These are phyloP conservation scores for Gaertneriomyces sp. DNA, from an alignment of 192 early-diverging fungal genomes.

Conservation along the genomic window DNA sequence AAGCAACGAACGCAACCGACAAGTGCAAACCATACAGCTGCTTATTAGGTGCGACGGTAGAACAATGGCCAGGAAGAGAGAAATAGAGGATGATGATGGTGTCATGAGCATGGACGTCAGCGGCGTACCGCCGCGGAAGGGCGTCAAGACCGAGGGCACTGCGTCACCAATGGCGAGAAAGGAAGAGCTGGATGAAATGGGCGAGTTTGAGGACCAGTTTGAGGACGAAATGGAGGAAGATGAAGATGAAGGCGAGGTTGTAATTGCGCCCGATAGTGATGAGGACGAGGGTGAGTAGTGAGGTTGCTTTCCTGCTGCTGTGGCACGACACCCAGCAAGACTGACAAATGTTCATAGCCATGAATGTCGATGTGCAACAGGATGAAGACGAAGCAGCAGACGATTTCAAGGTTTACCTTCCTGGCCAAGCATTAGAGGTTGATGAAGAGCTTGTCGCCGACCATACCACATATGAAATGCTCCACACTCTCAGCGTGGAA, in stretches of 20 bases:
- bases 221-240: conserved; percentile 82
- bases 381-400: conserved; percentile 58
- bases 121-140: conserved; percentile 21
- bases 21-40: too few relatives aligned
- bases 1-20: too few relatives aligned
- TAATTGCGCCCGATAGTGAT: conserved; percentile 50
- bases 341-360: conserved; percentile 6
- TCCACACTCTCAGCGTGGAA: conserved; percentile 85
- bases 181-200: conserved; percentile 63
- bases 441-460: conserved; percentile 93
- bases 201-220: conserved; percentile 89
- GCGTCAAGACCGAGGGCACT: conserved; percentile 7
- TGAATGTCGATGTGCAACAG: conserved; percentile 51
- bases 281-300: conserved; percentile 52
- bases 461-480: conserved; percentile 93
- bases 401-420: conserved; percentile 76
- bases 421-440: conserved; percentile 79
- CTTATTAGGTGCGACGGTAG: too few relatives aligned
- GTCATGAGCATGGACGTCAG: not conserved
- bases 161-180: not conserved
- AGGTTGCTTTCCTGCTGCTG: not conserved
- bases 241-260: conserved; percentile 57
- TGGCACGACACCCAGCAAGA: too few relatives aligned
- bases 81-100: not conserved
- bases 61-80: conserved; percentile 4